Evolutionary conservation across 495 filamentous ascomycete species (phyloP), one percentile per base, ranked within the genome.

Genomic region (Tricharina praecox): DNA sequence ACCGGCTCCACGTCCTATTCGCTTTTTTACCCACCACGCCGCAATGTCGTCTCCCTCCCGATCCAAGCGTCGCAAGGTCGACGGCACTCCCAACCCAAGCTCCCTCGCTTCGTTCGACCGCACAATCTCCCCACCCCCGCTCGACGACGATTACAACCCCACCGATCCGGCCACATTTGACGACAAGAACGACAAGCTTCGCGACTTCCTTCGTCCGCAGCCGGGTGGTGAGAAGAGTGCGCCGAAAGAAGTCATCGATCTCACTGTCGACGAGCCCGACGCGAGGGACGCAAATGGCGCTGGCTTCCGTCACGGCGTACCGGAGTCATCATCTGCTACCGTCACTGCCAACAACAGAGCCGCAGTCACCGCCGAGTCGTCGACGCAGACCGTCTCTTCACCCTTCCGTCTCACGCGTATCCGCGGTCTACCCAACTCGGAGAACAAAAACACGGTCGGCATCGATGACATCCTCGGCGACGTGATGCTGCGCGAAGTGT

Each of bases 341-440:
- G 18, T n/a, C n/a, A n/a, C n/a, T n/a, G n/a, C n/a, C n/a, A n/a
- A n/a, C n/a, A n/a, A n/a, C n/a, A n/a, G n/a, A n/a, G n/a, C n/a
- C n/a, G n/a, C n/a, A n/a, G n/a, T n/a, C n/a, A n/a, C n/a, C n/a
- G n/a, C 43, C 1, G 43, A 34, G 7, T 33, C 43, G 8, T 7
- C 4, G 16, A 46, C 28, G 15, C 24, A 8, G 13, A 33, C 25
- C 2, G 8, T 8, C 10, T 8, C 43, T 1, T 93, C 85, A 1
- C 85, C 85, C 0, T 68, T 93, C 35, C 74, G 78, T 24, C 74
- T 94, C 15, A 90, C 80, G 0, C 68, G 67, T 9, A 80, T 93
- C 46, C 65, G 64, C 25, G 81, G 82, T 50, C 65, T 88, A 2
- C 67, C 79, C 2, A 53, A 62, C 0, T 58, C 65, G 0, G 63